Evolutionary conservation across 2,329 filamentous ascomycete species (phyloP), one percentile per base, ranked within the genome.

Genomic region (Botrytis squamosa): DNA sequence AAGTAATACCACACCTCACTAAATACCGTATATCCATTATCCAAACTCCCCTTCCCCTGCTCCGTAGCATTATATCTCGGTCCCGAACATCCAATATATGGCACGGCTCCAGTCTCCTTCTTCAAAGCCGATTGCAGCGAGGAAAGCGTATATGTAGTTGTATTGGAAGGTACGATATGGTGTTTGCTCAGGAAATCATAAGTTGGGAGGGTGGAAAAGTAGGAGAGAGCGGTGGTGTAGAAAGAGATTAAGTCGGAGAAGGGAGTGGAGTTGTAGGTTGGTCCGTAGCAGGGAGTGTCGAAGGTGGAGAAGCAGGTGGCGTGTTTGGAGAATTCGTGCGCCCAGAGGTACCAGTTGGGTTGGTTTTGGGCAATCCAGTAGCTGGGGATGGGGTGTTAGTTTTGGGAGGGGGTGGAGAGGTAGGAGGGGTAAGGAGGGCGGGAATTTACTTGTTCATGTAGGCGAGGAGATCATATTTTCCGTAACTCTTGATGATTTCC

Each of bases 1-100:
- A 87, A 85, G 78, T 91, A 91, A 79, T 92, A 92, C 89, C 89
- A 92, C 20, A 90, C 84, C 84, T 92, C 90, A 74, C 80, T 86
- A 66, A 92, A 77, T 46, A 86, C 83, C 1, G 89, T 91, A 75
- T 83, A 82, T 2, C 90, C 89, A 73, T 83, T 86, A 77, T 92
- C 90, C 3, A 79, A 78, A 3, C 85, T 86, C 33, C 86, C 86
- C 74, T 82, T 84, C 2, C 90, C 90, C 12, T 86, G 87, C 33
- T 80, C 84, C 22, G 90, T 92, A 76, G 86, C 83, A 79, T 91
- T 92, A 81, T 86, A 92, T 36, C 84, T 80, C 14, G 88, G 87
- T 0, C 90, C 90, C 0, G 84, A 83, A 83, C 90, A 92, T 8
- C 89, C 89, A 72, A 92, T 79, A 79, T 89, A 91, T 9, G 89